Conservation (phyloP, 768 basidiomycete genomes). For the Agrocybe pediades region DNA sequence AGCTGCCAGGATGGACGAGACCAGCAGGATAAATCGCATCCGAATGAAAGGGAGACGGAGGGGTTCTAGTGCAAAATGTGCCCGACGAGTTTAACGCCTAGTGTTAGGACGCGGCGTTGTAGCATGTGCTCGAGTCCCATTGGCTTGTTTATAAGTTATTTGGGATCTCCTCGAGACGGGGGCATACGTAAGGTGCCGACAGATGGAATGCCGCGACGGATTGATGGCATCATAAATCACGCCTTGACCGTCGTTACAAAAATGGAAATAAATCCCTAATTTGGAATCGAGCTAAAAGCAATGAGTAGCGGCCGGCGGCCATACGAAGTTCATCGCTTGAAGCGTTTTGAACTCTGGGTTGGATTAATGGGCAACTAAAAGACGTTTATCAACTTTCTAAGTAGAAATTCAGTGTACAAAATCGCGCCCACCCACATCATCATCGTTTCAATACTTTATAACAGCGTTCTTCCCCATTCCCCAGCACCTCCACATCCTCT, state of each 20-base stretch:
- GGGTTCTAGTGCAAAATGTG: neutral
- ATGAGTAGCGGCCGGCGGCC: neutral
- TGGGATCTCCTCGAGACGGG: neutral
- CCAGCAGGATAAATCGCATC: neutral
- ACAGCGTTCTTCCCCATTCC: constrained; percentile 58
- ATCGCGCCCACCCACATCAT: neutral
- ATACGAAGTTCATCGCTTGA: neutral
- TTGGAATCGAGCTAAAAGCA: neutral
- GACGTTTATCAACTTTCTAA: neutral
- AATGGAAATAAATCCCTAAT: neutral
- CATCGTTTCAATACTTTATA: constrained; percentile 41
- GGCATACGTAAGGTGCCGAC: neutral
- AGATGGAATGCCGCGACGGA: neutral
- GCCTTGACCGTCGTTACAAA: neutral
- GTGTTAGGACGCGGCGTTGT: no score
- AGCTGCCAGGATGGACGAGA: neutral
- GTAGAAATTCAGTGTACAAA: no score
- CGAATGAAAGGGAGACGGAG: no score
- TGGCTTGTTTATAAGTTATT: no score
- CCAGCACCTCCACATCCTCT: constrained; percentile 92
- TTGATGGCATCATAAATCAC: neutral
- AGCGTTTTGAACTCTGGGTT: no score
- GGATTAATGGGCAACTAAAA: no score
- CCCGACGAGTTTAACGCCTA: neutral
- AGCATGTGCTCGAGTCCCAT: no score